Evolutionary conservation across 2,329 filamentous ascomycete genomes (phyloP).

Genomic region (Fusarium papillatum): DNA sequence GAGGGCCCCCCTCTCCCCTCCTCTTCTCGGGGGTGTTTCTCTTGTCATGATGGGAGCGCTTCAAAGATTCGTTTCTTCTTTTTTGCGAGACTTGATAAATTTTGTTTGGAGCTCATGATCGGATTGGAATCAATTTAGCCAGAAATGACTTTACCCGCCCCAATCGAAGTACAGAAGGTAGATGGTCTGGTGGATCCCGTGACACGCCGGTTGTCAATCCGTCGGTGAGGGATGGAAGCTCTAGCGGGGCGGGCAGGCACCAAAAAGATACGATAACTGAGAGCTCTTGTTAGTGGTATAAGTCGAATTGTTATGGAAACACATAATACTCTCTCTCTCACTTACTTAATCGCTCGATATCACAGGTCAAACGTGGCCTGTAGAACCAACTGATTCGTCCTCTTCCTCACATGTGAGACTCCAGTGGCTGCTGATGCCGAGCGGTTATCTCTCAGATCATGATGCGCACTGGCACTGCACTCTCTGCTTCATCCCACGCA

Average conservation of each 20-base stretch:
- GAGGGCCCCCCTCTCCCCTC: constrained; percentile 9
- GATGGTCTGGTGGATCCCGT: constrained; percentile 4
- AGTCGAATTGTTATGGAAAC: constrained; percentile 1
- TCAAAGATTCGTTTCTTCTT: constrained; percentile 1
- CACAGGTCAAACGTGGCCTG: neutral
- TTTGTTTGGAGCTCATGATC: constrained; percentile 4
- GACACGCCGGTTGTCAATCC: constrained; percentile 21
- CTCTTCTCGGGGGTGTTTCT: neutral
- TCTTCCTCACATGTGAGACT: neutral
- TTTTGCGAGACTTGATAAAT: neutral
- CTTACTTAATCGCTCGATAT: neutral
- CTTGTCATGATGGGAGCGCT: constrained; percentile 41
- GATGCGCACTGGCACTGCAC: neutral
- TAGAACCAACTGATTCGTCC: neutral
- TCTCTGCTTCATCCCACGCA: neutral
- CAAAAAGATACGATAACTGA: constrained; percentile 1
- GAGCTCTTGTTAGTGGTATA: constrained; percentile 7
- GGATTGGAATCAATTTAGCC: constrained; percentile 13
- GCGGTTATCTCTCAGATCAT: constrained; percentile 14
- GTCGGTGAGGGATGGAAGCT: constrained; percentile 20
- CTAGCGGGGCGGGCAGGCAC: constrained; percentile 1
- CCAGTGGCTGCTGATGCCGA: constrained; percentile 2
- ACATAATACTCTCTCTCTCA: neutral
- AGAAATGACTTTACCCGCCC: constrained; percentile 32
- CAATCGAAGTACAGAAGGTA: constrained; percentile 5